These are phyloP conservation scores for Starmerella sp. DNA, from an alignment of 805 yeast genomes.

Conservation along the genomic window DNA sequence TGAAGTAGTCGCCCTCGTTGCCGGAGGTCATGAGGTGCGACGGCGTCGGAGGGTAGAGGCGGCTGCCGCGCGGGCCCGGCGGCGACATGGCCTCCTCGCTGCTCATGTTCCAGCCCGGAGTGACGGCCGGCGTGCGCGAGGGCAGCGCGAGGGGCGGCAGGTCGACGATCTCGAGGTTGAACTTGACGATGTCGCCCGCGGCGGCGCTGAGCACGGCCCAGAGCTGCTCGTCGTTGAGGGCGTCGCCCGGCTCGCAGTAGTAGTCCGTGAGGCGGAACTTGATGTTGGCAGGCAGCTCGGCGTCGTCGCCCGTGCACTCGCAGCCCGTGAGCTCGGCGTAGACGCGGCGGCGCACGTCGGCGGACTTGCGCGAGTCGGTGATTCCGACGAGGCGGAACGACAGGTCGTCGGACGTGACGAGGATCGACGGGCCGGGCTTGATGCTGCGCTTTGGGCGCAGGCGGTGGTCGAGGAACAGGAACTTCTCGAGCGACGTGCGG, in stretches of 20 bases:
- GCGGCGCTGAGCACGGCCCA: slow-evolving; percentile 23
- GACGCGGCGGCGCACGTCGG: slow-evolving; percentile 32
- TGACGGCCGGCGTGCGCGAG: background rate
- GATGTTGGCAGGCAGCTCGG: slow-evolving; percentile 14
- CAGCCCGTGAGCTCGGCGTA: slow-evolving; percentile 25
- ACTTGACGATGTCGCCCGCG: slow-evolving; percentile 24
- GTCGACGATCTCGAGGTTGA: slow-evolving; percentile 15
- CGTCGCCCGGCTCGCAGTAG: slow-evolving; percentile 35
- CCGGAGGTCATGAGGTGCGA: slow-evolving; percentile 44
- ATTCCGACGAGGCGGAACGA: slow-evolving; percentile 42
- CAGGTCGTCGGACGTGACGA: slow-evolving; percentile 55
- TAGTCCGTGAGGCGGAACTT: slow-evolving; percentile 58
- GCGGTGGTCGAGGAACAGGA: slow-evolving; percentile 19
- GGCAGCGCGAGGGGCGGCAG: slow-evolving; percentile 12
- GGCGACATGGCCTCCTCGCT: slow-evolving; percentile 18
- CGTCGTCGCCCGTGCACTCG: slow-evolving; percentile 9
- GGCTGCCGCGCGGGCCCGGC: slow-evolving; percentile 5
- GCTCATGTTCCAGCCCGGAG: slow-evolving; percentile 14
- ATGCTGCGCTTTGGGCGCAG: slow-evolving; percentile 29
- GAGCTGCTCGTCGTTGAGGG: slow-evolving; percentile 23
- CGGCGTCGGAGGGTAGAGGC: slow-evolving; percentile 52
- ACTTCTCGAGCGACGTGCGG: slow-evolving; percentile 21
- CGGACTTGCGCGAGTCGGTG: slow-evolving; percentile 24
- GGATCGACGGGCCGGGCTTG: slow-evolving; percentile 30
- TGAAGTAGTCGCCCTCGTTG: slow-evolving; percentile 20